phyloP scores from a whole-genome alignment of 305 asterid species.

The Fraxinus dipetala region DNA sequence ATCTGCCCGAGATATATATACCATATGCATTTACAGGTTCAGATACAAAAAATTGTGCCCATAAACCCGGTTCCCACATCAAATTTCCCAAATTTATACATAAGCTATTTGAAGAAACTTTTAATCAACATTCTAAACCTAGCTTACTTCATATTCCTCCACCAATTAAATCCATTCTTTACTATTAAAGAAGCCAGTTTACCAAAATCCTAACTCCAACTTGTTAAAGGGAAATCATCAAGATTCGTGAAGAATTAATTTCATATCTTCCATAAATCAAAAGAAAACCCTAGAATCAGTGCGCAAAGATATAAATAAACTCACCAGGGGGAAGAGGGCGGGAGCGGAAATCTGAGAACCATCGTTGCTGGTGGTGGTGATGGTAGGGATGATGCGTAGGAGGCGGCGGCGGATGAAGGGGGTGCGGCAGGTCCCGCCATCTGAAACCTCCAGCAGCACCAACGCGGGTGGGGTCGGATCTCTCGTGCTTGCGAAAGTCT shows the following conservation, averaged over 20 bases:
- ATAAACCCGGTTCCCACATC: slow-evolving; percentile 13
- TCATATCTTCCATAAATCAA: not conserved
- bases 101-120: slow-evolving; percentile 7
- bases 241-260: not conserved
- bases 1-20: slow-evolving; percentile 44
- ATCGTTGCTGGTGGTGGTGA: slow-evolving; percentile 45
- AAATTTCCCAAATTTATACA: slow-evolving; percentile 11
- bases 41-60: slow-evolving; percentile 8
- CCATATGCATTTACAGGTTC: not conserved
- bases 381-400: slow-evolving; percentile 22
- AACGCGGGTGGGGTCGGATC: slow-evolving; percentile 39
- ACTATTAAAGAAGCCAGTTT: not conserved
- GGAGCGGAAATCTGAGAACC: slow-evolving; percentile 67
- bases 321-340: slow-evolving; percentile 75
- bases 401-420: slow-evolving; percentile 52
- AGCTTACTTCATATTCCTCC: not conserved
- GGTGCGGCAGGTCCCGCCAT: slow-evolving; percentile 72
- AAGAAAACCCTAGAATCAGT: not conserved
- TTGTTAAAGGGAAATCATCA: slow-evolving; percentile 13
- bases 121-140: slow-evolving; percentile 4
- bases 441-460: slow-evolving; percentile 43
- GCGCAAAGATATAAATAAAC: slow-evolving; percentile 25
- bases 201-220: not conserved
- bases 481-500: slow-evolving; percentile 56
- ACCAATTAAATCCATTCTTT: not conserved